Conservation (phyloP, 306 rosid genomes). For the Fagus sylvatica region DNA sequence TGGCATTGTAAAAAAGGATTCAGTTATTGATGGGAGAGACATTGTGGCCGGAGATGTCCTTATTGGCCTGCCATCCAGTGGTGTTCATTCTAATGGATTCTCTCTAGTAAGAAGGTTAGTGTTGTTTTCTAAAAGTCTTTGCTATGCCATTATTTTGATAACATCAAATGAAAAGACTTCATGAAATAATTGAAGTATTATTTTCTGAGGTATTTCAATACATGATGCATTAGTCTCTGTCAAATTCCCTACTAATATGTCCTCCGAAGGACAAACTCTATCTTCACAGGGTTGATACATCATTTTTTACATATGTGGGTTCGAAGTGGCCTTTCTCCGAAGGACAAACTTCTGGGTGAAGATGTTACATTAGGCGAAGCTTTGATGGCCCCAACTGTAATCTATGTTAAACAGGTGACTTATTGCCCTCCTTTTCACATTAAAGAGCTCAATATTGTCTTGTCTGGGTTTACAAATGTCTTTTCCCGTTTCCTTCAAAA, state of each 20-base stretch:
- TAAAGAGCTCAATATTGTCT: not conserved
- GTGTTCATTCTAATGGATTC: conserved; percentile 90
- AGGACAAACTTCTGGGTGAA: conserved; percentile 68
- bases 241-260: not conserved
- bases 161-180: not conserved
- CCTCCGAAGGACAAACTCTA: too few relatives aligned
- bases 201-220: not conserved
- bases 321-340: conserved; percentile 64
- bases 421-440: not conserved
- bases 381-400: conserved; percentile 82
- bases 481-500: conserved; percentile 14
- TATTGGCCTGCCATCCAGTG: conserved; percentile 87
- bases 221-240: not conserved
- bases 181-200: not conserved
- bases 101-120: conserved; percentile 87
- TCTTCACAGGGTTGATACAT: conserved; percentile 57
- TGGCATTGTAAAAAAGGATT: conserved; percentile 74
- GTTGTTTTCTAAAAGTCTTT: not conserved
- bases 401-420: conserved; percentile 84
- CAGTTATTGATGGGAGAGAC: conserved; percentile 70
- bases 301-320: too few relatives aligned
- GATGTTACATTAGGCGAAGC: conserved; percentile 71
- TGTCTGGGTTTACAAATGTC: not conserved
- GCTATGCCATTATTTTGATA: not conserved
- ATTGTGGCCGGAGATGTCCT: conserved; percentile 71